Percentiles rank a stretch among this genome's conserved stretches.
Conservation (phyloP, 768 basidiomycete genomes). For the Suillus brevipes region DNA sequence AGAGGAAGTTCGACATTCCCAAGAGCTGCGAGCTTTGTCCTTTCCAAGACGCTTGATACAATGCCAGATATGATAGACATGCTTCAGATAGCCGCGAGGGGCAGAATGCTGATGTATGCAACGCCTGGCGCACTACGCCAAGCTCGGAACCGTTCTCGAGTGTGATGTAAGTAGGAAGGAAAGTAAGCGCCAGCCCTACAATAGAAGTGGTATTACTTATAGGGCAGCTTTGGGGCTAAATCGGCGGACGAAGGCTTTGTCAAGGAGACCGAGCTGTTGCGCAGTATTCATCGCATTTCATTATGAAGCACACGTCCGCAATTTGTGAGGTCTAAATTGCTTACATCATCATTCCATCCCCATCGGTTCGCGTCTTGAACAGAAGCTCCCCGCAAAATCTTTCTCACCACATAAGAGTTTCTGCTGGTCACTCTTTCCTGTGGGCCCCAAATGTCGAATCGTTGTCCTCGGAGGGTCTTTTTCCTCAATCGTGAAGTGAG, state of each 20-base stretch:
- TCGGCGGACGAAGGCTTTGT: background rate
- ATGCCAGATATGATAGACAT: constrained; percentile 9
- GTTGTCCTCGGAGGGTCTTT: background rate
- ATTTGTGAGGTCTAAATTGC: background rate
- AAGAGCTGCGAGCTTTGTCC: constrained; percentile 8
- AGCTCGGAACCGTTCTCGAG: background rate
- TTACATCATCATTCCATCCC: background rate
- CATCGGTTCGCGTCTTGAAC: background rate
- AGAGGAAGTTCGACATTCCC: constrained; percentile 19
- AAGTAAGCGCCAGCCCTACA: background rate
- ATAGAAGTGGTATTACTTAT: background rate
- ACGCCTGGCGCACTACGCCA: background rate
- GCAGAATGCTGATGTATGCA: background rate
- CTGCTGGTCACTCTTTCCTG: background rate
- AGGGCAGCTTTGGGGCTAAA: background rate
- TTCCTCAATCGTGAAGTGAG: background rate
- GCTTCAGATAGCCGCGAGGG: background rate
- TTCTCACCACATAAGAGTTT: background rate
- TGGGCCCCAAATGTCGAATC: background rate
- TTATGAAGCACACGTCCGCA: background rate
- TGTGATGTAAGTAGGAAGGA: background rate
- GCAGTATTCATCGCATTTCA: background rate
- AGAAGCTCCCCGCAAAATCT: background rate
- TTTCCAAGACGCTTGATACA: constrained; percentile 8
- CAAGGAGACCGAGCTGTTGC: background rate